A percentile compares a stretch with the other conserved stretches of the same genome.
Conservation (phyloP, 306 rosid species). For the Alnus glutinosa region DNA sequence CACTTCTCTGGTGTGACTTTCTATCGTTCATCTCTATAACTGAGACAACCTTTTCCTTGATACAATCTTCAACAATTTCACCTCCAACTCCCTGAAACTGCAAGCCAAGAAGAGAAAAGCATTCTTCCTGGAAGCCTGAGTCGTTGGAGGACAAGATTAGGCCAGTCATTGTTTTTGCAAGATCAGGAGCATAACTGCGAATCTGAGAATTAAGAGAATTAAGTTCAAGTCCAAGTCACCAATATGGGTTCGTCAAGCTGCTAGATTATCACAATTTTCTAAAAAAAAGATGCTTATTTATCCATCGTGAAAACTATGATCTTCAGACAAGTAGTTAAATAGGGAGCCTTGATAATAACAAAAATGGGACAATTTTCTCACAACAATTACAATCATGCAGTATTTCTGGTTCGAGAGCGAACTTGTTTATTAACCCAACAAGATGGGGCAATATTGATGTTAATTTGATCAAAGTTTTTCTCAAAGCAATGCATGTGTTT, state of each 20-base stretch:
- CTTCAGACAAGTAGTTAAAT: constrained; percentile 10
- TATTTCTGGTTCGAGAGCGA: background rate
- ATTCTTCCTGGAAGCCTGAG: constrained; percentile 67
- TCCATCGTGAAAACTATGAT: background rate
- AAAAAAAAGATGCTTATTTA: background rate
- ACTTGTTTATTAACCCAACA: background rate
- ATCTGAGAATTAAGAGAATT: constrained; percentile 52
- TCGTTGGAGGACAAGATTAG: constrained; percentile 69
- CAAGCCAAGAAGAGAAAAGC: constrained; percentile 80
- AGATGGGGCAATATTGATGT: background rate
- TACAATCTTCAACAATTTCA: constrained; percentile 53
- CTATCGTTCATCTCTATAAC: constrained; percentile 69
- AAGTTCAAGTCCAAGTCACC: constrained; percentile 7
- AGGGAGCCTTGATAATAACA: background rate
- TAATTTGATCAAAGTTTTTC: constrained; percentile 7
- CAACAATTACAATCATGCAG: background rate
- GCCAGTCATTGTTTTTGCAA: constrained; percentile 83
- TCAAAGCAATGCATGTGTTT: constrained; percentile 4
- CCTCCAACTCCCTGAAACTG: constrained; percentile 53
- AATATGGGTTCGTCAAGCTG: background rate
- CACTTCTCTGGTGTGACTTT: constrained; percentile 50
- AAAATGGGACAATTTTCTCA: background rate
- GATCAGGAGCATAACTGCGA: constrained; percentile 74
- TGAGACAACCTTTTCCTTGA: constrained; percentile 62
- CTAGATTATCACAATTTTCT: background rate